These are phyloP conservation scores for Boletus pseudopeckii DNA, from an alignment of 768 basidiomycete genomes.

Conservation along the genomic window DNA sequence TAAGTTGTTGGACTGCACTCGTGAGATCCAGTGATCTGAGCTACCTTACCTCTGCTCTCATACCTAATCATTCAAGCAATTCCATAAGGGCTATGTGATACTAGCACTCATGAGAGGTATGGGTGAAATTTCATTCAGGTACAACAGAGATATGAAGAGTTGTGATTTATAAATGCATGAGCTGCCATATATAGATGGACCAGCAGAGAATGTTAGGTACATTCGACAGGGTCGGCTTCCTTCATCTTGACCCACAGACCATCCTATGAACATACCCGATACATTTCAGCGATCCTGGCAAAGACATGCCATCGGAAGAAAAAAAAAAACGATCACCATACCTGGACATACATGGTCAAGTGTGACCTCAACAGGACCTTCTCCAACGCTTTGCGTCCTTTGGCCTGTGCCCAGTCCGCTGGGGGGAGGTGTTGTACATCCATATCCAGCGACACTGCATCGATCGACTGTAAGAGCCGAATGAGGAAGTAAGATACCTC, in stretches of 20 bases:
- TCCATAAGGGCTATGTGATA: conserved; percentile 4
- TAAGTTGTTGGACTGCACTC: neutral
- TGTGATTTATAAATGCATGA: neutral
- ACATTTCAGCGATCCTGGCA: neutral
- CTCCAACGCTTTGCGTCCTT: conserved; percentile 38
- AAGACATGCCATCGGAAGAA: neutral
- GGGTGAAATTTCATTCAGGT: neutral
- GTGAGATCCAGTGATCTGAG: conserved; percentile 17
- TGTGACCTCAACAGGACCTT: conserved; percentile 38
- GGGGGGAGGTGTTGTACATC: conserved; percentile 36
- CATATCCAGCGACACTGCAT: conserved; percentile 37
- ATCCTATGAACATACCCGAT: conserved; percentile 5
- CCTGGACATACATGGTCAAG: conserved; percentile 43
- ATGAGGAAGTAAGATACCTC: conserved; percentile 53
- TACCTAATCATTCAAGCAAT: conserved; percentile 29
- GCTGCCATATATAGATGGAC: neutral
- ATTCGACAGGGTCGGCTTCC: conserved; percentile 11
- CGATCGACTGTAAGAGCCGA: conserved; percentile 49
- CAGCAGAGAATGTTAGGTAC: neutral
- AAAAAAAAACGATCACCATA: conserved; percentile 15
- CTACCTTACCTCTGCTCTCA: conserved; percentile 18
- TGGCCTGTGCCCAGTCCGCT: conserved; percentile 30
- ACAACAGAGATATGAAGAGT: neutral
- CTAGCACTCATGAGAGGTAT: neutral
- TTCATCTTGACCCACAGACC: conserved; percentile 28